Base-by-base conservation (phyloP, 106 monocot species). In the Ottelia alismoides region DNA sequence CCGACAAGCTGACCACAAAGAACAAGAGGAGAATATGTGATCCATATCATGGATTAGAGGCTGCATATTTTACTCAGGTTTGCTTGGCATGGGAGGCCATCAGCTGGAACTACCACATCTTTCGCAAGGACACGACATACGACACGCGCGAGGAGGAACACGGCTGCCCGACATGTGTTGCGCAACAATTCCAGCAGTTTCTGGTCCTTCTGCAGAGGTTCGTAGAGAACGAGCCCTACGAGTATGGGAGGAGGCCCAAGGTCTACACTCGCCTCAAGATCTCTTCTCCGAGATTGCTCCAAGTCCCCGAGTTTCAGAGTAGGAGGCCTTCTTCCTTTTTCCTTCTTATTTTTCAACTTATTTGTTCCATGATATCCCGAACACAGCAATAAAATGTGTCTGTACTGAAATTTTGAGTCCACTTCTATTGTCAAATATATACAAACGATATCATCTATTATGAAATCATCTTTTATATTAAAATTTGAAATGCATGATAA, bases 81-180 rank as follows among this genome's bases (percentile, higher is more conserved):
- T 96, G 94, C 69, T 58, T 96, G 19, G 74, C 84, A 65, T 96
- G 94, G 94, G 94, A 96, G 60, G 94, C 85, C 19, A 84, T 96
- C 16, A 88, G 74, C 49, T 88, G 88, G 81, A 96, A 82, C 61
- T 81, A 96, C 73, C 28, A 17, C 40, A 70, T 53, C 49, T 89
- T 88, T 58, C 61, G 45, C 27, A 48, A 57, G 51, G 44, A 52
- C 3, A 75, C 51, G 23, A 29, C 49, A 20, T 27, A 40, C 14
- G 28, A 49, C 7, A 49, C 21, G 18, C 27, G 20, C 0, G 40
- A 52, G 29, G 72, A 59, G 2, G 32, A 54, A 20, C 53, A 21
- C 7, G 70, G 63, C 12, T 88, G 76, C 61, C 74, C 82, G 0
- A 89, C 81, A 29, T 55, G 45, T 21, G 66, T 73, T n/a, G 85